Evolutionary conservation across 495 filamentous ascomycete species (phyloP).

Genomic region (Aspergillus avenaceus): DNA sequence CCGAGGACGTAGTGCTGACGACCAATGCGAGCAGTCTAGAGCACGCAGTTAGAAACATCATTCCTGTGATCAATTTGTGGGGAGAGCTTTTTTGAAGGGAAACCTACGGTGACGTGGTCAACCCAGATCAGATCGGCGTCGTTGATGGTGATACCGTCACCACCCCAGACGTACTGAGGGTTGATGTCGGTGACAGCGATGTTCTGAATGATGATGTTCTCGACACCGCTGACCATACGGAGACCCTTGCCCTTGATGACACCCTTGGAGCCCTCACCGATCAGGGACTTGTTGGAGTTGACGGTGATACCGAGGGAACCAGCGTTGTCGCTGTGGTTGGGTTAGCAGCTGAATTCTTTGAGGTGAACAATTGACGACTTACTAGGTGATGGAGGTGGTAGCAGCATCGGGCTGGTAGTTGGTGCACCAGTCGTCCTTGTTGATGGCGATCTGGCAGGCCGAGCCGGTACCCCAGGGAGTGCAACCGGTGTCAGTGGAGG

Average conservation of each 20-base stretch:
- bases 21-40: slow-evolving; percentile 38
- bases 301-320: slow-evolving; percentile 42
- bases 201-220: slow-evolving; percentile 48
- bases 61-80: neutral
- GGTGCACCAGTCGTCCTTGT: too few relatives aligned
- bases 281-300: slow-evolving; percentile 40
- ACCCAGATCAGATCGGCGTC: slow-evolving; percentile 43
- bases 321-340: slow-evolving; percentile 29
- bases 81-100: neutral
- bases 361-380: too few relatives aligned
- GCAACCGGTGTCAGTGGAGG: neutral
- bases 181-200: slow-evolving; percentile 46
- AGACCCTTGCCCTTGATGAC: slow-evolving; percentile 44
- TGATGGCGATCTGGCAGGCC: too few relatives aligned
- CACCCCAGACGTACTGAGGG: slow-evolving; percentile 48
- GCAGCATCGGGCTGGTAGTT: slow-evolving; percentile 33
- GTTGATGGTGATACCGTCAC: slow-evolving; percentile 44
- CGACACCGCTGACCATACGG: slow-evolving; percentile 38
- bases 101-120: slow-evolving; percentile 42
- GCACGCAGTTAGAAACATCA: neutral
- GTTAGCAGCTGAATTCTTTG: too few relatives aligned
- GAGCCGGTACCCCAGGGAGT: neutral
- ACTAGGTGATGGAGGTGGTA: slow-evolving; percentile 35
- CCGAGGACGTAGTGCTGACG: slow-evolving; percentile 46
- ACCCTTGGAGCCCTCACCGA: slow-evolving; percentile 34